Base-by-base conservation (phyloP, 345 rosid genomes). In the Citrus hindsii region DNA sequence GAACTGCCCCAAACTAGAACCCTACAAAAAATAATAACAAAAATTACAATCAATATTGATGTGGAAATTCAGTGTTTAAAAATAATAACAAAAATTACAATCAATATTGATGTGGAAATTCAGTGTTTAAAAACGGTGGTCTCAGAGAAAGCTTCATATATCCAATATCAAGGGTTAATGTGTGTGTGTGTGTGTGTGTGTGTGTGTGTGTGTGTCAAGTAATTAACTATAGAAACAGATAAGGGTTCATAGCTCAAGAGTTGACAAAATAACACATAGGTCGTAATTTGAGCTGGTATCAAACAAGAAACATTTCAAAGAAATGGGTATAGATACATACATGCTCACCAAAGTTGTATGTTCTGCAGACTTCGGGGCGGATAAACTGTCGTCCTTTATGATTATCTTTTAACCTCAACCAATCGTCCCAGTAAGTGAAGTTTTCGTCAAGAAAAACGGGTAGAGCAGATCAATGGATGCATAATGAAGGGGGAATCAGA, bases 361-460 rank as follows among this genome's bases (percentile, higher is more conserved):
- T 97, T 85, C 99, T 86, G 93, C 98, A 94, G 58, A 97, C 91
- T 93, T 97, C 99, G 75, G 98, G 98, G 64, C 90, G 93, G 80
- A 97, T 73, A 87, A 97, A 94, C 78, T 97, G 98, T 58, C 97
- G 88, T 75, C 94, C 98, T 86, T 92, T 90, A 87, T 87, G 99
- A 84, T 92, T 94, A 71, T 90, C 92, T 83, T 94, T 90, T 76
- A 97, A 79, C 80, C 98, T 91, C 90, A 97, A 87, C 99, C 98
- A 97, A 87, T 94, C 99, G 83, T 97, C 99, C 99, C 98, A 97
- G 86, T 93, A 97, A 90, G 99, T 97, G 88, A 78, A 80, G 59
- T 68, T 82, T 84, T 79, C 87, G 94, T 86, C 88, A 92, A 88
- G 94, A 87, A 90, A 88, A 80, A 81, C 69, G 63, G 27, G 78